phyloP scores from a whole-genome alignment of 495 filamentous ascomycete species.

The Neurospora sp. region DNA sequence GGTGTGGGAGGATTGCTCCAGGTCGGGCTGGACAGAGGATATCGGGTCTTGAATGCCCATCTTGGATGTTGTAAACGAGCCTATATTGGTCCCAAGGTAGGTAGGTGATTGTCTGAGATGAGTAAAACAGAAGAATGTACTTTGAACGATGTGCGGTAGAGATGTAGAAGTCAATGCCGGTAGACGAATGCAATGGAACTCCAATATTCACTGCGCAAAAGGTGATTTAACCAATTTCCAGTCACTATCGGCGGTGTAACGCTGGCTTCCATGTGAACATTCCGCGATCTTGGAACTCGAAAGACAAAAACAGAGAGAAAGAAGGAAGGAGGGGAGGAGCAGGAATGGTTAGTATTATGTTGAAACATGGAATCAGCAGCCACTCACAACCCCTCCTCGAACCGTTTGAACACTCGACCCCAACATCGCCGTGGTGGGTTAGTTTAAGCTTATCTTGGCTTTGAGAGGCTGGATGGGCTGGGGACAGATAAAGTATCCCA shows the following conservation, averaged over 20 bases:
- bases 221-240: not conserved
- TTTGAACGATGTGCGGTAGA: not conserved
- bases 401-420: not conserved
- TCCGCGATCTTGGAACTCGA: not conserved
- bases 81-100: not conserved
- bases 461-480: not conserved
- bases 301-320: not conserved
- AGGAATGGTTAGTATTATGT: not conserved
- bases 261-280: not conserved
- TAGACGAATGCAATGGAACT: not conserved
- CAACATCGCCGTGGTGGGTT: not conserved
- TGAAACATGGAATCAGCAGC: not conserved
- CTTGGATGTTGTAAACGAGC: not conserved
- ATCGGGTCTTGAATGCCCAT: not conserved
- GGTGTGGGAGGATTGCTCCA: slow-evolving; percentile 14
- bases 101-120: not conserved
- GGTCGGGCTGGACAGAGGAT: slow-evolving; percentile 5
- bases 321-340: not conserved
- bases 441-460: not conserved
- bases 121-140: not conserved
- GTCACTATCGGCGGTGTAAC: not conserved
- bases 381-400: not conserved
- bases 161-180: not conserved
- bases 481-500: not conserved
- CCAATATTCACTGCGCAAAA: not conserved